Evolutionary conservation across 2,329 filamentous ascomycete genomes (phyloP), one percentile per base, ranked within the genome.

Genomic region (Fusarium gaditjirri): DNA sequence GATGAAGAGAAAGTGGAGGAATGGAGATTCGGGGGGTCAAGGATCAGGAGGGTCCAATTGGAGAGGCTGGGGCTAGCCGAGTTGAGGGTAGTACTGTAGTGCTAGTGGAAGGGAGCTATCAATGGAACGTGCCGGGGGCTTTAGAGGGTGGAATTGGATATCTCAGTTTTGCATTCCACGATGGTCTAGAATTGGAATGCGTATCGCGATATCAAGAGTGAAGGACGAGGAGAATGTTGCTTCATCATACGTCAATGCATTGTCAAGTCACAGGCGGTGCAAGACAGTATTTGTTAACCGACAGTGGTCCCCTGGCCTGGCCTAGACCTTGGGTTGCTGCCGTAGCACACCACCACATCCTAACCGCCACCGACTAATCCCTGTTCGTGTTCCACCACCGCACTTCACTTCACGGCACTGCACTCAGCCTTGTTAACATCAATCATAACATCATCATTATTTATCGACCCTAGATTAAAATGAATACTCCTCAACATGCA

Each of bases 401-500:
- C 2, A 29, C 21, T 21, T 23, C 36, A 25, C 19, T 56, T n/a
- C n/a, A n/a, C n/a, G 27, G 14, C 1, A 29, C 21, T 21, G 29
- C 36, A 25, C 19, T 56, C 39, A 64, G 43, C 25, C 21, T 57
- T 23, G 39, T 14, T 19, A n/a, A 36, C 29, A 50, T 36, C 33
- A 53, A 53, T 53, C 49, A 53, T 53, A 33, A 19, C 23, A 50
- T 44, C 19, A 17, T 53, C 39, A 38, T 31, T 46, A 21, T 43
- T 14, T 25, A n/a, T 25, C 25, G 25, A 31, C 33, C 38, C 27
- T 25, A n/a, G 36, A 21, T 75, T 75, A 88, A 70, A 88, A 88
- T 29, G 83, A 84, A 77, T 90, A 91, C 76, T 91, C 88, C 70
- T 91, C 89, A 2, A 87, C 88, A 76, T 89, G 85, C 61, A 91